Evolutionary conservation across 2,329 filamentous ascomycete species (phyloP).

Genomic region (Microcyclosporella mali): DNA sequence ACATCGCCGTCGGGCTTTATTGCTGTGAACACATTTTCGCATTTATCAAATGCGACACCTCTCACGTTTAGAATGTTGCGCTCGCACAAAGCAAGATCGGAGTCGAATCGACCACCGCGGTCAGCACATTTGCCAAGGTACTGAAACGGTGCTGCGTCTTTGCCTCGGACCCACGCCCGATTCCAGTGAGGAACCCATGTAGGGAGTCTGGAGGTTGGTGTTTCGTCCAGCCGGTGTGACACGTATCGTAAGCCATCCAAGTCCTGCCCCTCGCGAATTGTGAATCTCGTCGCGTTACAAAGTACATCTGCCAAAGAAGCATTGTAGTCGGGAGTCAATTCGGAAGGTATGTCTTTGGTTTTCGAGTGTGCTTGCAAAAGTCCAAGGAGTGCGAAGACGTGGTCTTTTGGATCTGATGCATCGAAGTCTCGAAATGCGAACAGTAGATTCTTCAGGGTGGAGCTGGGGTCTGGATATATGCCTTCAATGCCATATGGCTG

Average conservation of each 20-base stretch:
- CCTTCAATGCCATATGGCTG: not conserved
- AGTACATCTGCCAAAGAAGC: not conserved
- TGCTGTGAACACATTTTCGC: no score
- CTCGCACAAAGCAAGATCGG: no score
- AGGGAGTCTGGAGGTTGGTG: not conserved
- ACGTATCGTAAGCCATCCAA: not conserved
- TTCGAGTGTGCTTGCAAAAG: not conserved
- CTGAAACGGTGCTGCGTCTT: no score
- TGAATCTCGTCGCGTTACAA: not conserved
- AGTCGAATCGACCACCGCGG: no score
- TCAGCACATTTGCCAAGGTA: no score
- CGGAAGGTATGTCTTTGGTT: not conserved
- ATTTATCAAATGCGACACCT: no score
- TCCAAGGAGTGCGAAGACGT: constrained; percentile 1
- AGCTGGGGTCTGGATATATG: not conserved
- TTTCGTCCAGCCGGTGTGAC: not conserved
- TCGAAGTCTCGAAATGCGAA: not conserved
- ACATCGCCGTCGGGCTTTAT: no score
- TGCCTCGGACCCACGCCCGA: not conserved
- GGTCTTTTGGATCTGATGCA: not conserved
- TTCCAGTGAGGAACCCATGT: constrained; percentile 2
- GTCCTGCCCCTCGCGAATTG: not conserved
- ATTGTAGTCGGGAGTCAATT: not conserved
- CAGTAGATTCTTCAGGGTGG: not conserved
- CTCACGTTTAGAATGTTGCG: no score